Conservation (phyloP, 2,329 filamentous ascomycete genomes). For the Acrocalymma vagum region DNA sequence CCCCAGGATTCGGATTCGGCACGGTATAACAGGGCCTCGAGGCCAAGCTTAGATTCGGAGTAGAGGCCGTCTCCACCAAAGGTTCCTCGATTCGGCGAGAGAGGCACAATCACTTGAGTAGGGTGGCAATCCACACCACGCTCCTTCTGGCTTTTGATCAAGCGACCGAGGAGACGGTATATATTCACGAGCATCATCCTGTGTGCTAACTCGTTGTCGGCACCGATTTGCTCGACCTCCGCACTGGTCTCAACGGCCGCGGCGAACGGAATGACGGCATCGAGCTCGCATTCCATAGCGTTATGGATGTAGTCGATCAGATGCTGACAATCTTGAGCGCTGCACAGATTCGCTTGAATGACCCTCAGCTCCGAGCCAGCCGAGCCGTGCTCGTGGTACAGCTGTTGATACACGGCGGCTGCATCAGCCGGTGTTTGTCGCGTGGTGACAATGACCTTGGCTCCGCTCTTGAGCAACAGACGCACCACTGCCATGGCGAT, state of each 20-base stretch:
- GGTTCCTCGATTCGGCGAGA: constrained; percentile 54
- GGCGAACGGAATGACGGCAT: constrained; percentile 53
- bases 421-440: constrained; percentile 38
- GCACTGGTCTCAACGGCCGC: constrained; percentile 72
- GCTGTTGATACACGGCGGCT: constrained; percentile 59
- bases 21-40: constrained; percentile 45
- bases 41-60: constrained; percentile 53
- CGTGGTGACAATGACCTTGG: constrained; percentile 51
- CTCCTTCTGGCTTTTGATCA: constrained; percentile 69
- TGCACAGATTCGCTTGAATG: constrained; percentile 51
- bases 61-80: constrained; percentile 55
- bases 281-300: constrained; percentile 81
- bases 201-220: constrained; percentile 77
- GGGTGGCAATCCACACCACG: constrained; percentile 49
- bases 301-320: constrained; percentile 49
- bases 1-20: constrained; percentile 49
- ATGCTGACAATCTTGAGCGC: constrained; percentile 45
- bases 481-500: not conserved
- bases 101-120: constrained; percentile 50
- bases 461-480: constrained; percentile 39
- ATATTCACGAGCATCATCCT: constrained; percentile 98
- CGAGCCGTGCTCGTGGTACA: constrained; percentile 44
- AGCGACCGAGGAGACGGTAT: constrained; percentile 78
- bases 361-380: constrained; percentile 44
- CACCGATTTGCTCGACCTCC: constrained; percentile 44